Percentiles rank a stretch among this genome's conserved stretches.
Evolutionary conservation across 306 rosid genomes (phyloP).

Genomic region (Carpinus fangiana): DNA sequence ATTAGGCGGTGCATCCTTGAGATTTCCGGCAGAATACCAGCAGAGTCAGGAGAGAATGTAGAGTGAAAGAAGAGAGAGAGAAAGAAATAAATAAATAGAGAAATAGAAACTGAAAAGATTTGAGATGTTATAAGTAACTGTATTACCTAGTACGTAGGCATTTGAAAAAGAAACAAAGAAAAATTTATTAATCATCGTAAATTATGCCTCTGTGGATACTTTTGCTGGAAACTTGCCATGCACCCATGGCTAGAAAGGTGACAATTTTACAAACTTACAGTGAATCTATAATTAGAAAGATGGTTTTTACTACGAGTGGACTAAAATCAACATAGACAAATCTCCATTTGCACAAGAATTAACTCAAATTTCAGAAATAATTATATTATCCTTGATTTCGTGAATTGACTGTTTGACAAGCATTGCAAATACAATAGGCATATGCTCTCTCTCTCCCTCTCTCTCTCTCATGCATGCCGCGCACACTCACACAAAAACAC

Average conservation of each 20-base stretch:
- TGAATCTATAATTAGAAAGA: background rate
- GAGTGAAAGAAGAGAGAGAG: constrained; percentile 56
- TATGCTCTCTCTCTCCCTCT: background rate
- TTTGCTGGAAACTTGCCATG: background rate
- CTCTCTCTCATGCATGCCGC: background rate
- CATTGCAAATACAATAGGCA: background rate
- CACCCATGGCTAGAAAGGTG: constrained; percentile 6
- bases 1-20: constrained; percentile 91
- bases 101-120: constrained; percentile 43
- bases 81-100: constrained; percentile 81
- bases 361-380: background rate
- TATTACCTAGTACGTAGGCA: background rate
- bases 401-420: background rate
- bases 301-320: background rate
- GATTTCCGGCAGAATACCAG: constrained; percentile 67
- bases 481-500: background rate
- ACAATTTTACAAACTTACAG: background rate
- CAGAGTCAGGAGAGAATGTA: constrained; percentile 38
- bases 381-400: background rate
- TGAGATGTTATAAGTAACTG: constrained; percentile 7
- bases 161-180: background rate
- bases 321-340: background rate
- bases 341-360: background rate
- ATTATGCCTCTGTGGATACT: background rate
- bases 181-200: background rate